Base-by-base conservation (phyloP, 768 basidiomycete genomes). In the Tylopilus plumbeoviolaceoides region DNA sequence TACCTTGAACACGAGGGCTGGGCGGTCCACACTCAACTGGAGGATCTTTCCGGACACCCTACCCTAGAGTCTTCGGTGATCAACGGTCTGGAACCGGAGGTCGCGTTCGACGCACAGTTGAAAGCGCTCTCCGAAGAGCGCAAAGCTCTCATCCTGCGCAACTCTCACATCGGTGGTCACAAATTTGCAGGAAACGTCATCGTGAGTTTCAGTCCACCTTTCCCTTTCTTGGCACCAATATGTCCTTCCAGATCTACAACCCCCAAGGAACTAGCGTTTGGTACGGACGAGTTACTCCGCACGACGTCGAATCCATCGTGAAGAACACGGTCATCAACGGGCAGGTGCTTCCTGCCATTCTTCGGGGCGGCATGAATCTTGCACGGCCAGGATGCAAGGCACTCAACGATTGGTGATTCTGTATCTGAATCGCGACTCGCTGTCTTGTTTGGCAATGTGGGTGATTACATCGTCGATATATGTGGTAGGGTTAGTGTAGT, bases 101-200 rank as follows among this genome's bases (percentile, higher is more conserved):
- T 69, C 20, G 78, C 79, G 60, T 74, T 87, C 49, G 67, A 72
- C n/a, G 58, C 63, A n/a, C 70, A 72, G 41, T 66, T 79, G 55
- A 64, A 76, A 70, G 59, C 74, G 35, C 79, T 81, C n/a, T 72
- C 73, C 17, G 68, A 70, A 31, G 74, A 79, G 21, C 85, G 83
- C 53, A 82, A 82, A 44, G 93, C 84, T 5, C 85, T 97, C 43
- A 86, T 99, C 53, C 73, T 98, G 63, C 84, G 80, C 63, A 87
- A 84, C 50, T 95, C 91, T 25, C 95, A 99, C 73, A 77, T 94
- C 40, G 95, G 95, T 20, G 94, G 95, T 3, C 95, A 98, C 74
- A 87, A 87, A 61, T 98, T 87, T 65, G 87, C 91, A 35, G 94
- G 94, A 38, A 94, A 95, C 62, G 85, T 89, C 60, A 84, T 92